phyloP scores from a whole-genome alignment of 805 yeast genomes.

The Lachancea nothofagi region DNA sequence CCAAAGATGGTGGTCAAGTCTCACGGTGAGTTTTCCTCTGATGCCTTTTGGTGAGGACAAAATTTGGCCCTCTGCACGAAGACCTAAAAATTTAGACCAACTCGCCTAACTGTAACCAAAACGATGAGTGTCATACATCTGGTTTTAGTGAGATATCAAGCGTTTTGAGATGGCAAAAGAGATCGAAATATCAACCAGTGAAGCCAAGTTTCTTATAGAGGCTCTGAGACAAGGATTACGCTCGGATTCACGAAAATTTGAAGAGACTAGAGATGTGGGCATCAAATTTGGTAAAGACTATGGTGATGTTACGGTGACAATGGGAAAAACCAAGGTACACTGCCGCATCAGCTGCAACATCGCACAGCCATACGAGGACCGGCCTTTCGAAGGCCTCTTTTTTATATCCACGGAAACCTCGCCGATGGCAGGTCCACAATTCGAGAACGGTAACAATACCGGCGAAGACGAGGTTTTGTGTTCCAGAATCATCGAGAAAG shows the following conservation, averaged over 20 bases:
- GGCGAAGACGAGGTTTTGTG: slow-evolving; percentile 79
- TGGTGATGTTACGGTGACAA: slow-evolving; percentile 72
- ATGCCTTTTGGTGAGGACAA: no score
- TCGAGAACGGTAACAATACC: slow-evolving; percentile 63
- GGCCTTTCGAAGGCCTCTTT: slow-evolving; percentile 92
- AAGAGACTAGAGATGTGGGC: slow-evolving; percentile 59
- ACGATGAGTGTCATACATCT: no score
- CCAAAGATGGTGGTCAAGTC: neutral
- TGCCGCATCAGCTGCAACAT: slow-evolving; percentile 65
- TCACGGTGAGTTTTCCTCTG: neutral
- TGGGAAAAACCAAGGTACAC: slow-evolving; percentile 60
- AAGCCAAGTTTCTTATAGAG: slow-evolving; percentile 54
- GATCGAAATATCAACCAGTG: slow-evolving; percentile 58
- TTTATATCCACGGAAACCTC: slow-evolving; percentile 78
- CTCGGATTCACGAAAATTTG: slow-evolving; percentile 62
- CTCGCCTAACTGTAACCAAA: neutral
- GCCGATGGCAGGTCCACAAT: slow-evolving; percentile 84
- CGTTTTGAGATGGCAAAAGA: slow-evolving; percentile 59
- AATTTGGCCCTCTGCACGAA: slow-evolving; percentile 6
- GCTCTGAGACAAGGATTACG: slow-evolving; percentile 60
- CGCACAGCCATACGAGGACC: slow-evolving; percentile 74
- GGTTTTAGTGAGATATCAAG: no score
- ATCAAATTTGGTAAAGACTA: slow-evolving; percentile 62
- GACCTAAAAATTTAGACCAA: slow-evolving; percentile 4
- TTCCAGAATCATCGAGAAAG: slow-evolving; percentile 81